Evolutionary conservation across 1,139 yeast genomes (phyloP), one percentile per base, ranked within the genome.

Genomic region (Scheffersomyces illinoinensis): DNA sequence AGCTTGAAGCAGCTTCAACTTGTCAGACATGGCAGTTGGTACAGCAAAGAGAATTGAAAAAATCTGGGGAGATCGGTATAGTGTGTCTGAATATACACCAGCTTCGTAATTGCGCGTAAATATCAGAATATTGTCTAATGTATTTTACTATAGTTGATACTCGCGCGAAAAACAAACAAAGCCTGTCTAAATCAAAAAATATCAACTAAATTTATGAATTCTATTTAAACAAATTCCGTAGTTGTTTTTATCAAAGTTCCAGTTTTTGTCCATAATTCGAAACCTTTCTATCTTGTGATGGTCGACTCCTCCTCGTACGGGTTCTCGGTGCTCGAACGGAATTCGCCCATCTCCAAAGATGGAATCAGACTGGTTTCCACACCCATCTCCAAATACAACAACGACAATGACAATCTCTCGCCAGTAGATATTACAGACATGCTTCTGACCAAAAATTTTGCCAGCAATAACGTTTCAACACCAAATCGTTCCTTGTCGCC

Each of bases 311-410:
- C 51, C n/a, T 48, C 51, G 24, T 48, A 48, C 51, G 51, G 51
- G 51, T 48, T 48, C 17, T 10, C 56, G 18, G 51, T 52, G 50
- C 26, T 48, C 24, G 51, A 48, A 48, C 21, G 51, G 59, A 57
- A 54, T 26, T 60, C 65, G 3, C 65, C 67, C 24, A 61, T 62
- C 51, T 59, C 59, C 52, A 57, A 59, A 46, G 60, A 59, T n/a
- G 64, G 63, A 6, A 62, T 62, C 50, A 61, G 60, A 20, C 62
- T 56, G 58, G 62, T 59, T 5, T 65, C 68, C 19, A 65, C 68
- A 1, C 68, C 68, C 0, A 58, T 61, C 19, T 53, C 54, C 24
- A 43, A 53, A n/a, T 46, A 19, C 18, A 39, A 57, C 18, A 53
- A 47, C 12, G 52, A 50, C 10, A 52, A 48, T 23, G 62, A 58